Percentiles rank a stretch among this genome's conserved stretches.
These are phyloP conservation scores for Astragalus glycyphyllos DNA, from an alignment of 306 rosid genomes.

Conservation along the genomic window DNA sequence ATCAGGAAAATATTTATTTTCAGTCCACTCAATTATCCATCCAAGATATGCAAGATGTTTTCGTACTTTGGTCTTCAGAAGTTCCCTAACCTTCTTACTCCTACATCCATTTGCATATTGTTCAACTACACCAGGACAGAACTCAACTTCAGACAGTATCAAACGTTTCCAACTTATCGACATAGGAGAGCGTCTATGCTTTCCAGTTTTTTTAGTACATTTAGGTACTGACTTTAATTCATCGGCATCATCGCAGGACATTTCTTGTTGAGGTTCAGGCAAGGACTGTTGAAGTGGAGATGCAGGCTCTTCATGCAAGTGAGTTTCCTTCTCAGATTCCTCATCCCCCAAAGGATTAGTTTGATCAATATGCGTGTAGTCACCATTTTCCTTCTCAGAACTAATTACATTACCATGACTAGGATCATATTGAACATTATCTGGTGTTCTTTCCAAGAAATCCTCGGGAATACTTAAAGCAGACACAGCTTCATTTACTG, in stretches of 20 bases:
- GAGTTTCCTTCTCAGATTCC: slow-evolving; percentile 33
- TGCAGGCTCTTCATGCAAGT: slow-evolving; percentile 33
- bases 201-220: neutral
- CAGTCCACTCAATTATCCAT: slow-evolving; percentile 64
- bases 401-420: no score
- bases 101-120: slow-evolving; percentile 39
- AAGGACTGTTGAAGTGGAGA: slow-evolving; percentile 28
- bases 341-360: slow-evolving; percentile 27
- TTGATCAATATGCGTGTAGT: slow-evolving; percentile 10
- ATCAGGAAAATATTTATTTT: neutral
- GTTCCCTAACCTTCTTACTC: slow-evolving; percentile 41
- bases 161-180: slow-evolving; percentile 47
- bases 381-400: slow-evolving; percentile 39
- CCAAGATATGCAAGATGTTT: slow-evolving; percentile 70
- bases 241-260: slow-evolving; percentile 4
- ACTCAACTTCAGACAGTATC: slow-evolving; percentile 45
- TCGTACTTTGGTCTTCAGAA: slow-evolving; percentile 38
- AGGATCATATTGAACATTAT: no score
- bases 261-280: slow-evolving; percentile 41
- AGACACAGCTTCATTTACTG: slow-evolving; percentile 46
- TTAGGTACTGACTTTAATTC: neutral
- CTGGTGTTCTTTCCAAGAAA: slow-evolving; percentile 40
- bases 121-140: slow-evolving; percentile 54
- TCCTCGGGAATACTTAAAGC: slow-evolving; percentile 41
- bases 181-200: neutral